Conservation (phyloP, 164 flowering plant species). For the Houttuynia cordata region DNA sequence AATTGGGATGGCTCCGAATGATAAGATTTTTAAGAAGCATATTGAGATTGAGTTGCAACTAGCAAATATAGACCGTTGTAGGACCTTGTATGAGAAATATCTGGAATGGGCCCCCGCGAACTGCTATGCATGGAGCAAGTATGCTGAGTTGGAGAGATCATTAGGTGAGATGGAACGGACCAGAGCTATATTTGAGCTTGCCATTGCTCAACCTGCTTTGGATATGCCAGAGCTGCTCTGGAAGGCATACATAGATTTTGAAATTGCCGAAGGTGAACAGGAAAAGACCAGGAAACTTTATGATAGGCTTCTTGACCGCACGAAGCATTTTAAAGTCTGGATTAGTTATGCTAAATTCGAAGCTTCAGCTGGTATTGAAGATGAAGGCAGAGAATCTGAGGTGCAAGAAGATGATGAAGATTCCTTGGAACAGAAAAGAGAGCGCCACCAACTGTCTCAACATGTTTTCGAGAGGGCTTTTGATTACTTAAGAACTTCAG, state of each 20-base stretch:
- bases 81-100: constrained; percentile 78
- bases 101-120: constrained; percentile 92
- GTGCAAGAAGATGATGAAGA: constrained; percentile 21
- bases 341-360: constrained; percentile 86
- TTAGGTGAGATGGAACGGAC: constrained; percentile 76
- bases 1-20: constrained; percentile 90
- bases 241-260: constrained; percentile 98
- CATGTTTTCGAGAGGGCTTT: constrained; percentile 68
- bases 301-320: constrained; percentile 74
- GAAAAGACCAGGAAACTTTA: constrained; percentile 71
- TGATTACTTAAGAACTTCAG: constrained; percentile 53
- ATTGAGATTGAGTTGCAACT: constrained; percentile 89
- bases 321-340: constrained; percentile 95
- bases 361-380: constrained; percentile 43
- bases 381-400: constrained; percentile 18
- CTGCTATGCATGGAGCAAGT: constrained; percentile 97
- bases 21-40: constrained; percentile 94
- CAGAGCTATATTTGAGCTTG: constrained; percentile 84
- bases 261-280: constrained; percentile 62
- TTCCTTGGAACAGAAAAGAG: constrained; percentile 26
- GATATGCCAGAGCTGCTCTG: constrained; percentile 95
- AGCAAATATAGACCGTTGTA: constrained; percentile 75
- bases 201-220: constrained; percentile 78
- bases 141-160: constrained; percentile 73
- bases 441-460: constrained; percentile 47